Evolutionary conservation across 306 rosid species (phyloP), one percentile per base, ranked within the genome.

Genomic region (Delonix regia): DNA sequence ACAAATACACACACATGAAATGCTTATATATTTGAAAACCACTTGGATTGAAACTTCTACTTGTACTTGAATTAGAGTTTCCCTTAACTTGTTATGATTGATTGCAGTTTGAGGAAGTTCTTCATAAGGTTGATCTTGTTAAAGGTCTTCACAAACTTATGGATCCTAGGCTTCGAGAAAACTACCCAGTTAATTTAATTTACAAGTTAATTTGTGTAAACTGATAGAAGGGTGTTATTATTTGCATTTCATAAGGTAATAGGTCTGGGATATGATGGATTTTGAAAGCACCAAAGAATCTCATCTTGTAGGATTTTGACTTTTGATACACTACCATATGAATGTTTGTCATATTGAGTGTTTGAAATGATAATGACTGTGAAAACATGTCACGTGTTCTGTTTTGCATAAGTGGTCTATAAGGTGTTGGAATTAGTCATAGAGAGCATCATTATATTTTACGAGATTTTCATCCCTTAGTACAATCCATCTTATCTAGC

Each of bases 321-420:
- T 66, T 82, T 33, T 67, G 51, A 59, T 33, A 33, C 48, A 57
- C 24, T 41, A 49, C 19, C 84, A 76, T 82, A 81, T 80, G 86
- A 82, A 25, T 33, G 9, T 76, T 78, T 81, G 88, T 79, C 83
- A 71, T 22, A 64, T 11, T 80, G 81, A 67, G 69, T 52, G 78
- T 68, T 77, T 66, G 78, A 86, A 66, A 73, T 82, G 81, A 86
- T 78, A 72, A 59, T 28, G 45, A 25, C 79, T n/a, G 22, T 73
- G 71, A 48, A 49, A 81, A 78, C 62, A 75, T 78, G 61, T 42
- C 19, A 7, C 51, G 16, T 52, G 65, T 6, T 24, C n/a, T n/a
- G n/a, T n/a, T n/a, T 57, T 69, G 69, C 64, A 52, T 53, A 78
- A 27, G 64, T 69, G 62, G 44, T 55, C 25, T 9, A 12, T 25